Evolutionary conservation across 768 basidiomycete species (phyloP).

Genomic region (Aureoboletus auriporus): DNA sequence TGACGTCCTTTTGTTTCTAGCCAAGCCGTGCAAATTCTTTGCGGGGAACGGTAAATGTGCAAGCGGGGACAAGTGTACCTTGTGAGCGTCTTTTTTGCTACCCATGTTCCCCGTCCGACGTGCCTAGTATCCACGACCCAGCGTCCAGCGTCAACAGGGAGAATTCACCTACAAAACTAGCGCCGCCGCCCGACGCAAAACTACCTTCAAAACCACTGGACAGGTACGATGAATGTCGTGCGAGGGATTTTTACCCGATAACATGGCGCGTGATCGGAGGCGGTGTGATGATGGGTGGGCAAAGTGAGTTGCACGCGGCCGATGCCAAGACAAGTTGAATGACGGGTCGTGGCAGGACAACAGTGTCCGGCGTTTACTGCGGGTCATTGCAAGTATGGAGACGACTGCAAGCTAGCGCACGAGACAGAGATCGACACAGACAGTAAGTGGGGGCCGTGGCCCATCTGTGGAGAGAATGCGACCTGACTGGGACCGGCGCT

Average conservation of each 20-base stretch:
- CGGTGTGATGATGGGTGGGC: conserved; percentile 62
- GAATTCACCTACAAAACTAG: not conserved
- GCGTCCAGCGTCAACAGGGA: conserved; percentile 1
- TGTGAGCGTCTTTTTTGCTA: conserved; percentile 37
- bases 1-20: conserved; percentile 25
- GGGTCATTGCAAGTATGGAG: conserved; percentile 24
- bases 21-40: conserved; percentile 60
- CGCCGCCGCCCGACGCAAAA: conserved; percentile 4
- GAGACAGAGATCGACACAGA: conserved; percentile 22
- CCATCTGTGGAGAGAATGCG: not conserved
- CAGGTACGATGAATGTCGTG: conserved; percentile 33
- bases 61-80: conserved; percentile 53
- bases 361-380: conserved; percentile 20
- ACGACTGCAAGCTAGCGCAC: conserved; percentile 28
- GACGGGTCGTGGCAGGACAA: conserved; percentile 14
- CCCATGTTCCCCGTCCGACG: not conserved
- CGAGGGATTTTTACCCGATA: conserved; percentile 58
- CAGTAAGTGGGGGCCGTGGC: conserved; percentile 15
- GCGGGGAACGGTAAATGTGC: conserved; percentile 44
- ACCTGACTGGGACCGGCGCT: not conserved
- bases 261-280: conserved; percentile 78
- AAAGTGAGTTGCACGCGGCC: conserved; percentile 18
- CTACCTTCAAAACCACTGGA: conserved; percentile 27
- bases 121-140: conserved; percentile 43
- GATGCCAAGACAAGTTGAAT: too few species aligned